Base-by-base conservation (phyloP, 2,329 filamentous ascomycete species). In the Periglandula ipomoeae region DNA sequence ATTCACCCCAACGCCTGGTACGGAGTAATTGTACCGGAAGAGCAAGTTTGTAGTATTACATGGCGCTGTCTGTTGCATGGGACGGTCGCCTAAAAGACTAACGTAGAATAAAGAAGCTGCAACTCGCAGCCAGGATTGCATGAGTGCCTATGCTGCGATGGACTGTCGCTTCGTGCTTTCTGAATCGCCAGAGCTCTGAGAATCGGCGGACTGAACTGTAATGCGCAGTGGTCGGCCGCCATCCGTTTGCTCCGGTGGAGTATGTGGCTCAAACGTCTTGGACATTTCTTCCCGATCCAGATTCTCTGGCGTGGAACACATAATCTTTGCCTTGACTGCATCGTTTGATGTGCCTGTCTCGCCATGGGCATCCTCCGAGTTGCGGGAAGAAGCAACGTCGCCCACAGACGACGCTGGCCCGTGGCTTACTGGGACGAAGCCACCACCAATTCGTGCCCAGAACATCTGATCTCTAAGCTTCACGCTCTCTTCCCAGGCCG, bases 401-500 rank as follows among this genome's bases (percentile, higher is more conserved):
- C 34, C 40, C 1, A 32, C 22, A 11, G 44, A 17, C 52, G 2
- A 57, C 52, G n/a, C 59, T 49, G 4, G 34, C 9, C 47, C 53
- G 22, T 67, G 67, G 10, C 59, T 58, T 9, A 78, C 72, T 1
- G 91, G 93, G 11, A 97, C 70, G 2, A 98, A 89, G 13, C 93
- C 93, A 24, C 90, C 93, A 23, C 91, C 91, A 46, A 98, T 81
- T 48, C 93, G 80, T 45, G 87, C 82, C 93, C 93, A 98, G 64
- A 98, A 98, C 86, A 98, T 95, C 57, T 91, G 84, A 65, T 98
- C 93, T 45, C 93, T 78, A 43, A 97, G 68, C 26, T 85, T 81
- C 10, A 96, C 86, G 50, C 89, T 89, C 70, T 98, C 93, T 62
- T 97, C 91, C 93, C 93, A 98, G 0, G 89, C 89, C 24, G 82